phyloP scores from a whole-genome alignment of 1,284 basidiomycete genomes.

The Fomitopsis palustris region DNA sequence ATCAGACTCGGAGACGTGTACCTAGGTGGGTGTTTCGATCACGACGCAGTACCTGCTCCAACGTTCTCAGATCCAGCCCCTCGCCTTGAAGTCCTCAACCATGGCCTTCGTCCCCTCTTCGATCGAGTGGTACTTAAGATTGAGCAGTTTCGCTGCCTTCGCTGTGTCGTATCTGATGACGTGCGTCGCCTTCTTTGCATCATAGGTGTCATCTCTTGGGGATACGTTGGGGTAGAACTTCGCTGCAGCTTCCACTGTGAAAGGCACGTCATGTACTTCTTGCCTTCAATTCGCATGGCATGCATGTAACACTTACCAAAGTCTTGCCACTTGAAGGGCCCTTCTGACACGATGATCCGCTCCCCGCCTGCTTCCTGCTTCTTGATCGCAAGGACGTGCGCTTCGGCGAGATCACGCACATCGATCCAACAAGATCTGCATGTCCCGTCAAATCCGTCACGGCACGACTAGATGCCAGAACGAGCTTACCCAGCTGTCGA shows the following conservation, averaged over 20 bases:
- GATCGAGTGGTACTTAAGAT: slow-evolving; percentile 42
- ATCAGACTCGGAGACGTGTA: too few relatives aligned
- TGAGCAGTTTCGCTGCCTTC: slow-evolving; percentile 42
- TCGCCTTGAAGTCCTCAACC: slow-evolving; percentile 34
- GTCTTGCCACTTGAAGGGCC: background rate
- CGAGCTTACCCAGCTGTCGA: background rate
- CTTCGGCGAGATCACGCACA: slow-evolving; percentile 59
- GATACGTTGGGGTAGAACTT: slow-evolving; percentile 17
- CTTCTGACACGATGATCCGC: slow-evolving; percentile 39
- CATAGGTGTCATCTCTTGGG: slow-evolving; percentile 19
- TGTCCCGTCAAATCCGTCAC: too few relatives aligned
- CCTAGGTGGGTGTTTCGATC: too few relatives aligned
- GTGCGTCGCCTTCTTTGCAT: slow-evolving; percentile 28
- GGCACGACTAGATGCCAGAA: background rate
- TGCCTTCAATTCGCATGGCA: background rate
- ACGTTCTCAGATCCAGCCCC: slow-evolving; percentile 17
- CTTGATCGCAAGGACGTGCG: slow-evolving; percentile 52
- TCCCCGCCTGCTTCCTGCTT: slow-evolving; percentile 52
- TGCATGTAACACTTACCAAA: slow-evolving; percentile 16
- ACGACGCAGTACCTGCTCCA: too few relatives aligned
- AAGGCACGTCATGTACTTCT: background rate
- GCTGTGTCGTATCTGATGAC: slow-evolving; percentile 25
- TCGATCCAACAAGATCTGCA: too few relatives aligned
- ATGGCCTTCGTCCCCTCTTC: slow-evolving; percentile 40
- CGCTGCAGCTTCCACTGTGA: slow-evolving; percentile 14